These are phyloP conservation scores for Malassezia brasiliensis DNA, from an alignment of 1,284 basidiomycete genomes.

Conservation along the genomic window DNA sequence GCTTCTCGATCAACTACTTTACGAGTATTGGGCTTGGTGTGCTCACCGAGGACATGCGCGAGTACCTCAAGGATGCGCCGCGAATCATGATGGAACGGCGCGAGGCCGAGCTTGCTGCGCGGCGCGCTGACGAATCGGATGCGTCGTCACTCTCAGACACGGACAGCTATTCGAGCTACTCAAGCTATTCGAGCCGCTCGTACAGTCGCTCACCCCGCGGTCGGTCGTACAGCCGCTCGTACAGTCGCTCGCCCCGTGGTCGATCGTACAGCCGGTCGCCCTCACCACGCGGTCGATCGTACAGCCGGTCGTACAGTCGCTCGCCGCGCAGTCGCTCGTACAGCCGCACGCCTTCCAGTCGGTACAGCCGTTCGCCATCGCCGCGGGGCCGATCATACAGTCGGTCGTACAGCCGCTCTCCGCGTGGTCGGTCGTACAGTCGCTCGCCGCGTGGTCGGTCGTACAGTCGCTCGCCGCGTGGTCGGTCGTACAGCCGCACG, in stretches of 20 bases:
- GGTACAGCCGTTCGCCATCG: constrained; percentile 4
- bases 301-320: constrained; percentile 5
- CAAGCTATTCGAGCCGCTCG: constrained; percentile 5
- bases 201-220: constrained; percentile 13
- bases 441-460: not conserved
- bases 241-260: constrained; percentile 5
- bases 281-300: constrained; percentile 9
- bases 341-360: constrained; percentile 16
- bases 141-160: constrained; percentile 21
- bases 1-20: constrained; percentile 90
- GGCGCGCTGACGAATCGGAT: constrained; percentile 36
- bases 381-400: constrained; percentile 20
- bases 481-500: constrained; percentile 17
- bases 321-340: constrained; percentile 12
- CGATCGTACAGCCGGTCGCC: constrained; percentile 18
- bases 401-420: constrained; percentile 11
- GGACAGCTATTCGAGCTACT: constrained; percentile 17
- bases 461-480: not conserved
- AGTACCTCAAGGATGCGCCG: constrained; percentile 88
- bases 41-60: constrained; percentile 90
- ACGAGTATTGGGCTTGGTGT: constrained; percentile 84
- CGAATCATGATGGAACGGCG: constrained; percentile 83
- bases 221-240: constrained; percentile 12
- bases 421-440: constrained; percentile 17
- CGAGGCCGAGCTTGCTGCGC: constrained; percentile 50